phyloP scores from a whole-genome alignment of 257 asterid species.

The Fraxinus americana region DNA sequence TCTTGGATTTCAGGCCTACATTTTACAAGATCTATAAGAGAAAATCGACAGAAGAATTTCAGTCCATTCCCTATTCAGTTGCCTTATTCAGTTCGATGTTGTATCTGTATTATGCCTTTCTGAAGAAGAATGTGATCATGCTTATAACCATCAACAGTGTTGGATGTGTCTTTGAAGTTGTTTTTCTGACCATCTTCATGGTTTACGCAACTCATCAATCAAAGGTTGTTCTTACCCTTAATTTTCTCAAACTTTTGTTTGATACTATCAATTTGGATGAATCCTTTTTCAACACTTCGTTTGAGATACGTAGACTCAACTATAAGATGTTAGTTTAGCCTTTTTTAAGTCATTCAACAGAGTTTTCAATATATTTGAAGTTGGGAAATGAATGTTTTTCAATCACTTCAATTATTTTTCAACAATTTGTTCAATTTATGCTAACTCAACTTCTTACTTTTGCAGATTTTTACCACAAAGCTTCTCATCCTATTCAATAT shows the following conservation, averaged over 20 bases:
- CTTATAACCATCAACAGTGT: slow-evolving; percentile 58
- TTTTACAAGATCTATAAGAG: slow-evolving; percentile 57
- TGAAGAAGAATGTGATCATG: slow-evolving; percentile 48
- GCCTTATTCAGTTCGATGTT: slow-evolving; percentile 79
- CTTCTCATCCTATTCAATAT: slow-evolving; percentile 53
- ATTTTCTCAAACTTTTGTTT: not conserved
- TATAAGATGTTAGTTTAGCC: not conserved
- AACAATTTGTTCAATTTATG: not conserved
- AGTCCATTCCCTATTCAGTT: slow-evolving; percentile 73
- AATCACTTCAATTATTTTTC: not conserved
- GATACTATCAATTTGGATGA: not conserved
- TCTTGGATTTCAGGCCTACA: slow-evolving; percentile 56
- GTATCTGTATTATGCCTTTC: slow-evolving; percentile 65
- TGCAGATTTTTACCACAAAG: slow-evolving; percentile 54
- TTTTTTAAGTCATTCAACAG: too few species aligned
- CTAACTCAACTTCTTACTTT: not conserved
- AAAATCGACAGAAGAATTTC: slow-evolving; percentile 80
- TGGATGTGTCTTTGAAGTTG: slow-evolving; percentile 44
- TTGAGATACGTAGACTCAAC: not conserved
- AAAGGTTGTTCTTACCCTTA: slow-evolving; percentile 34
- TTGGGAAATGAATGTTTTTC: not conserved
- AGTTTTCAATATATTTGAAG: not conserved
- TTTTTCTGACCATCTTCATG: slow-evolving; percentile 51
- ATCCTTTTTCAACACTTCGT: too few species aligned
- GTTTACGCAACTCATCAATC: slow-evolving; percentile 63